Evolutionary conservation across 164 flowering plant species (phyloP), one percentile per base, ranked within the genome.

Genomic region (Magnolia officinalis): DNA sequence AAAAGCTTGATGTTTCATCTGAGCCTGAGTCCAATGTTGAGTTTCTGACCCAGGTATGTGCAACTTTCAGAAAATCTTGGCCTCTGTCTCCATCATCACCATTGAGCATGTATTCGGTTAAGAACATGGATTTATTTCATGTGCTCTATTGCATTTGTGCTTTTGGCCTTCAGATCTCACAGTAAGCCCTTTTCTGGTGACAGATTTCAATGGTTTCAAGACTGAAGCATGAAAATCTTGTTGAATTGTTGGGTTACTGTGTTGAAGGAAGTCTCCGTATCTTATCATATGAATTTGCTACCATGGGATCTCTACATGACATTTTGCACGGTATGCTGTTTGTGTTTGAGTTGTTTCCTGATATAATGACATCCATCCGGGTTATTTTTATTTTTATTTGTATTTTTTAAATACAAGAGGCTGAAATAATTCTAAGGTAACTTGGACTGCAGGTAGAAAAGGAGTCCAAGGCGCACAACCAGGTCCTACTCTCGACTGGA

Each of bases 401-500:
- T 14, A 52, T 16, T 55, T 11, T 11, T 55, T 55, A 16, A 11
- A 16, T 55, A 11, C 61, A 8, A 55, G 61, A 11, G 13, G 13
- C 61, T 16, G 18, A 55, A 55, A 55, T 24, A 21, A 66, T 24
- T 66, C 13, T 24, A 66, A 13, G 45, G 29, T 29, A 8, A 24
- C 49, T 31, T 68, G 51, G 50, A 29, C 71, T 70, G 45, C 72
- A 85, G 89, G 91, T 21, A 78, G 89, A 76, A 88, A 87, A 78
- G 91, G 91, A 64, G 87, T 84, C 8, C 88, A 87, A 70, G 88
- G 87, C 14, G 84, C 91, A 24, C 82, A 83, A 75, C 91, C 89
- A 11, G 91, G 89, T 23, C 89, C 89, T 14, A 82, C 82, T 20
- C 87, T 88, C 26, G 81, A 49, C 70, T 88, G 91, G 91, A 82